Base-by-base conservation (phyloP, 179 eudicot genomes). In the Heliamphora pulchella region DNA sequence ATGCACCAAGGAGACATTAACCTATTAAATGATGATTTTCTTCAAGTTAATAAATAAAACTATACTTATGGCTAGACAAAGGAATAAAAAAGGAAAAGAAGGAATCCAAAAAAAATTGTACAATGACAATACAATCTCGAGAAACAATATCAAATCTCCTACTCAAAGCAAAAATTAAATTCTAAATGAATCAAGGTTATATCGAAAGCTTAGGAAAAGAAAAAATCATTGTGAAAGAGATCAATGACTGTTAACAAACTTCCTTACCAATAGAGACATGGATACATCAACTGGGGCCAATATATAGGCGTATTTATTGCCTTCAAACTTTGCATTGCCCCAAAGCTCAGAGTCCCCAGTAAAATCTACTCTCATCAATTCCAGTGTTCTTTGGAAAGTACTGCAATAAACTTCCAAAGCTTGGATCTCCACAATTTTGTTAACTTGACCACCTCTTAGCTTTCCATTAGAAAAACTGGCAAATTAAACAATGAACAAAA, bases 361-460 rank as follows among this genome's bases (percentile, higher is more conserved):
- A 80, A 46, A 76, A 67, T 74, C 87, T 63, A 71, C 74, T 53
- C 73, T 82, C 78, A 82, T 73, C 81, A 84, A 80, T 82, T 86
- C 88, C 63, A 78, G 83, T 80, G 81, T 81, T 81, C 86, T 87
- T 77, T 81, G 80, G 76, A 78, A 84, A 71, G 89, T 81, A 83
- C 82, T 81, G 83, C 96, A 96, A 66, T 96, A 89, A 54, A 96
- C 85, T 81, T 91, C 93, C 83, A 96, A 87, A 74, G 90, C 92
- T 80, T 83, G 87, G 85, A 96, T 91, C 88, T 92, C 96, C 78
- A 91, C 88, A 83, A 84, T 73, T 88, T 96, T 96, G 88, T 85
- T 88, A 47, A 92, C 97, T 84, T 90, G 97, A 79, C 93, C 88
- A 71, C 90, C 86, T 86, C 87, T 90, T 79, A 86, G 79, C 87